Evolutionary conservation across 441 rosid genomes (phyloP), one percentile per base, ranked within the genome.

Genomic region (Aleurites moluccanus): DNA sequence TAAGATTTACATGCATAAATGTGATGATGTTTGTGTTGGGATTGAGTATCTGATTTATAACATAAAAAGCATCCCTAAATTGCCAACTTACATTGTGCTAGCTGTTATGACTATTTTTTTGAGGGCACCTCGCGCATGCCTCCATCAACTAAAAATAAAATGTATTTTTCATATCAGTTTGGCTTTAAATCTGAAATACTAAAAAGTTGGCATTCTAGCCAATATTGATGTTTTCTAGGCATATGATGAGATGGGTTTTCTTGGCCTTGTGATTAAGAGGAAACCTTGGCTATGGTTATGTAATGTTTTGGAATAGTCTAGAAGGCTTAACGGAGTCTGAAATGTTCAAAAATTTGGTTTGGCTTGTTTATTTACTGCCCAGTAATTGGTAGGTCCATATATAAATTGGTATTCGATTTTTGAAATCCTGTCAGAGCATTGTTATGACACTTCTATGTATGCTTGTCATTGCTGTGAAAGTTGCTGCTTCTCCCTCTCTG

Each of bases 1-100:
- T 92, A 88, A 89, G 92, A 80, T 59, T 60, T 75, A 21, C 45
- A 8, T 69, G 23, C 65, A 30, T 67, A 30, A 35, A 23, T 72
- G 66, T 70, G 72, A 42, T 73, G 55, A 25, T 70, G 33, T 67
- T 49, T 66, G 13, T 59, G 13, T 6, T 27, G 15, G 42, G 60
- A 21, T 40, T 47, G 25, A 42, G 47, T 45, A n/a, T n/a, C n/a
- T 40, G 44, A 13, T 45, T 14, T 74, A 65, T 72, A 65, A 47
- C 44, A 45, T 49, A 27, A 33, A 33, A 63, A 3, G 69, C 69
- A 49, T 50, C 21, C 42, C 64, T 67, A 5, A 23, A 27, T 57
- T 61, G 2, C 61, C 45, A 69, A 25, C 30, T 47, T 61, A 28
- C 6, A 4, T 52, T 9, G 10, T 52, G 10, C 47, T 30, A 38